phyloP scores from a whole-genome alignment of 805 yeast genomes.

The Saturnispora halmiae region DNA sequence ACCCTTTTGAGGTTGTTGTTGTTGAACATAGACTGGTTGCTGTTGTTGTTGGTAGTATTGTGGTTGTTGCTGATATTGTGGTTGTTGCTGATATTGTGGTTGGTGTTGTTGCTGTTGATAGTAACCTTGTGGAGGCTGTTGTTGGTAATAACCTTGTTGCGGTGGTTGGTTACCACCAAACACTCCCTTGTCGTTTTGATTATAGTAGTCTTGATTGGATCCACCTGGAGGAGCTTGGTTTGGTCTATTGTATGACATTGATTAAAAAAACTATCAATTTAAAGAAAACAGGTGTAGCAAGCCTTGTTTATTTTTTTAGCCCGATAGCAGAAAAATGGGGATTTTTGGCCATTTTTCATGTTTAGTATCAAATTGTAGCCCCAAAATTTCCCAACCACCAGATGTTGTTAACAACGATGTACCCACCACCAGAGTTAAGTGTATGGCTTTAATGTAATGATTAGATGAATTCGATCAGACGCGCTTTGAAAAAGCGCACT shows the following conservation, averaged over 20 bases:
- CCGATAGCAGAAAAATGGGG: not conserved
- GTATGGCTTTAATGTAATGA: too few species aligned
- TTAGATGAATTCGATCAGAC: too few species aligned
- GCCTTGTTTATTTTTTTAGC: not conserved
- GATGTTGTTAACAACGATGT: too few species aligned
- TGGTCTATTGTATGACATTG: conserved; percentile 3
- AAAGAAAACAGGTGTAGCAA: not conserved
- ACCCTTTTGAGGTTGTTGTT: conserved; percentile 34
- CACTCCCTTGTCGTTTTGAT: conserved; percentile 5
- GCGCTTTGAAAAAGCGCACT: too few species aligned
- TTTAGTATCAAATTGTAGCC: conserved; percentile 2
- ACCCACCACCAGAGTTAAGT: too few species aligned
- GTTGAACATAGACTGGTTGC: conserved; percentile 47
- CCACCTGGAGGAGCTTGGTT: conserved; percentile 4
- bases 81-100: conserved; percentile 33
- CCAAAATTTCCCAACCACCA: not conserved
- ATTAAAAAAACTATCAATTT: not conserved
- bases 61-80: conserved; percentile 32
- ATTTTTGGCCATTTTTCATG: too few species aligned
- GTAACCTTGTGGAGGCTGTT: conserved; percentile 12
- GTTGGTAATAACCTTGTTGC: conserved; percentile 7
- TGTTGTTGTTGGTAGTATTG: conserved; percentile 34
- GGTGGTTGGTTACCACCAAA: conserved; percentile 12
- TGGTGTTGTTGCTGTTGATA: conserved; percentile 30
- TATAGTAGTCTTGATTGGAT: conserved; percentile 1